These are phyloP conservation scores for Celoporthe dispersa DNA, from an alignment of 2,329 filamentous ascomycete genomes.

Conservation along the genomic window DNA sequence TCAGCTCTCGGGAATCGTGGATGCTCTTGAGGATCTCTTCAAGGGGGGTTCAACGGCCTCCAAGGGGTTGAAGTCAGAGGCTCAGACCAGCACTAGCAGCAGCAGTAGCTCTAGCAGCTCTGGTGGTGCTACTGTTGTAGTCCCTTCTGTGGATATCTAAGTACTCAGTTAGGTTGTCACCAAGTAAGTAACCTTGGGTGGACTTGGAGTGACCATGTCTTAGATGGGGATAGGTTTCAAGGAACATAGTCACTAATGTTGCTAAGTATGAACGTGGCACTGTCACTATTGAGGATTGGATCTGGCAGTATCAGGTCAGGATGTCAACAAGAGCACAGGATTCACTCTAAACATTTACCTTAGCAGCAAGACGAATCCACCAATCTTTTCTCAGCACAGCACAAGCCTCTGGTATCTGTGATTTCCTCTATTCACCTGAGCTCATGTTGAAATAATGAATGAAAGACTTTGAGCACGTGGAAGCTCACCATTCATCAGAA, in stretches of 20 bases:
- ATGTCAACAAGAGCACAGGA: too few species aligned
- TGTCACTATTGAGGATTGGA: neutral
- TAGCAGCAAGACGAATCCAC: too few species aligned
- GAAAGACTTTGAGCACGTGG: neutral
- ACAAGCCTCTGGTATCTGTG: too few species aligned
- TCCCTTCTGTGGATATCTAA: neutral
- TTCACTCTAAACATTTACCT: too few species aligned
- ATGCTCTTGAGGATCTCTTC: neutral
- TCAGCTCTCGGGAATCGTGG: neutral
- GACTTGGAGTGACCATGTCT: too few species aligned
- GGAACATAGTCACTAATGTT: neutral
- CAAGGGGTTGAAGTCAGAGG: neutral
- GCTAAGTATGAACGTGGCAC: neutral
- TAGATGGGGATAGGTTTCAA: neutral
- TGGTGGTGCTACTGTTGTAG: neutral
- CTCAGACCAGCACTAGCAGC: neutral
- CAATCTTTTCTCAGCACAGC: too few species aligned
- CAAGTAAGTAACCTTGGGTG: neutral
- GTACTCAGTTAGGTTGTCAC: too few species aligned
- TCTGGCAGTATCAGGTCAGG: too few species aligned
- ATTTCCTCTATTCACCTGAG: neutral
- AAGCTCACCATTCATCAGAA: neutral
- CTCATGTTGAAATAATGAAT: neutral
- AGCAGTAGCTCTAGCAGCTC: neutral
- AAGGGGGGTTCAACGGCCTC: neutral